Evolutionary conservation across 495 filamentous ascomycete genomes (phyloP), one percentile per base, ranked within the genome.

Genomic region (Aspergillus indologenus): DNA sequence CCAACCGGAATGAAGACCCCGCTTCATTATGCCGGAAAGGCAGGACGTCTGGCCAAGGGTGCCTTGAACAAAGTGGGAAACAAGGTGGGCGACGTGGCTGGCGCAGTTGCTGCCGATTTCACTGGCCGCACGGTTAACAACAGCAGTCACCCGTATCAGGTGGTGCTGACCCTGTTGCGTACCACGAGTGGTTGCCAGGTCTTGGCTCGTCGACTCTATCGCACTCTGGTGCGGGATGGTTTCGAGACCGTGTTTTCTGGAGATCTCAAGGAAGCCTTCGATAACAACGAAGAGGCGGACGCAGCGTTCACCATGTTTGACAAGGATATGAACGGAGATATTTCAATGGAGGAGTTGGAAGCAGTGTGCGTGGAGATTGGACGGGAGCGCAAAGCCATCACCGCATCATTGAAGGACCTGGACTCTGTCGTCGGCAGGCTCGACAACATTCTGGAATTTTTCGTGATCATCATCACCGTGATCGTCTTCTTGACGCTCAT

Each of bases 241-340:
- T 83, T 83, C 20, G 90, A 94, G 17, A 90, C 87, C 0, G 85
- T 98, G 17, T 78, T 82, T 3, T 81, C 85, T 1, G 88, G 89
- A 40, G 92, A 97, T 61, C 66, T 98, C 29, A 87, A 84, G 61
- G 79, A 81, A 24, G 93, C 90, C 2, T 97, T 96, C 62, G 82
- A 87, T n/a, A 88, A 85, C 43, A 78, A 85, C 55, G 92, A 96
- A 20, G 92, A 97, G 64, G 91, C 92, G 2, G 91, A 97, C 54
- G 89, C 90, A 1, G 92, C 92, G 14, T 98, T 98, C 60, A 77
- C 79, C 54, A 92, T 96, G 81, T 97, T 97, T 56, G 93, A 98
- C 72, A 92, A 92, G 60, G 94, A 98, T 65, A 83, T 98, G 75
- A 98, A 98, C 61, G 94, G 94, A 17, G 92, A 97, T 68, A 94